Base-by-base conservation (phyloP, 169 alveolate species). In the Amoebophrya sp. region DNA sequence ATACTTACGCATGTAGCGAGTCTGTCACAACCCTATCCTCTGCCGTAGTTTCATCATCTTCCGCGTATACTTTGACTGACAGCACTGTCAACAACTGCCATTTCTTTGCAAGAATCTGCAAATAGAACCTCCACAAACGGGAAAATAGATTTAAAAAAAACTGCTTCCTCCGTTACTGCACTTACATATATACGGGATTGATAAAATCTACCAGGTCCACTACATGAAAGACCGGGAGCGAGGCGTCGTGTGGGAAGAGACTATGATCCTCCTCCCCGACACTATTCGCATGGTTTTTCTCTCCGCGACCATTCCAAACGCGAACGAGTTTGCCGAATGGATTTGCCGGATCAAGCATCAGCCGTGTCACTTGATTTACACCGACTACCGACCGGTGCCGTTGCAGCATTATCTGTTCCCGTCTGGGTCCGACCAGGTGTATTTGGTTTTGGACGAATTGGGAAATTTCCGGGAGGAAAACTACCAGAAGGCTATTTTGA, bases 181-280 rank as follows among this genome's bases (percentile, higher is more conserved):
- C 77, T 53, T 53, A 10, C 10, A 14, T 53, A 53, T 14, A 53
- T 53, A 23, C 10, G 77, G 77, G 77, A 10, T 23, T 14, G 23
- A 10, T 14, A 29, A 97, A 39, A 97, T 98, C 93, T 99, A 98
- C 96, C 99, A 99, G 96, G 99, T 99, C 35, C 99, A 99, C 96
- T 99, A 99, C 96, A 98, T 99, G 99, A 96, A 99, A 92, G 99
- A 99, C 94, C 97, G 98, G 92, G 99, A 99, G 93, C 96, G 99
- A 91, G 99, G 99, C 7, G 99, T 98, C 83, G 99, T 99, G 23
- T 99, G 99, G 99, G 99, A 99, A 95, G 99, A 98, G 94, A 98
- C 99, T 0, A 97, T 99, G 92, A 98, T 98, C 93, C 95, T 98
- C 89, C 92, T 94, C 0, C 95, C 94, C 1, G 90, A 40, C 18